These are phyloP conservation scores for Liriodendron chinense DNA, from an alignment of 164 flowering plant genomes.

Conservation along the genomic window DNA sequence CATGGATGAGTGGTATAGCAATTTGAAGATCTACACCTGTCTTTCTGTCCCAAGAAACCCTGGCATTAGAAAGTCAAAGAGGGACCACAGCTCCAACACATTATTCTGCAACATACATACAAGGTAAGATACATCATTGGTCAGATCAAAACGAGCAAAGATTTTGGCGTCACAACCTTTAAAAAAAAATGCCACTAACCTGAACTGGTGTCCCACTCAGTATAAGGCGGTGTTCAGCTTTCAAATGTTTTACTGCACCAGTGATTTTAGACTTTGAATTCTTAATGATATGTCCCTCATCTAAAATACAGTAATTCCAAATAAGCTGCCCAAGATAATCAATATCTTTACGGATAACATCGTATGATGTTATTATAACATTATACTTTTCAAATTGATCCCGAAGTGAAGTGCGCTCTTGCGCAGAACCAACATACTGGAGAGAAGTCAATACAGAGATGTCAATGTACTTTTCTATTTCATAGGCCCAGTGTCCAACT, in stretches of 20 bases:
- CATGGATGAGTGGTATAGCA: neutral
- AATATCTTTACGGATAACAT: constrained; percentile 92
- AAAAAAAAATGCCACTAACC: constrained; percentile 33
- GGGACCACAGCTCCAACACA: constrained; percentile 95
- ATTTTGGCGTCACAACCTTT: neutral
- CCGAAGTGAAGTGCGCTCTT: constrained; percentile 65
- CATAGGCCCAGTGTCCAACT: constrained; percentile 98
- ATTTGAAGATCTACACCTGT: constrained; percentile 41
- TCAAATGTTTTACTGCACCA: constrained; percentile 82
- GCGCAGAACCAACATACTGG: constrained; percentile 94
- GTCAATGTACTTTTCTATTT: constrained; percentile 93
- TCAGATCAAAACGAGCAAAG: constrained; percentile 8
- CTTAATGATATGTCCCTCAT: constrained; percentile 97
- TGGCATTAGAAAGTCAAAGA: constrained; percentile 98
- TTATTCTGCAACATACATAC: constrained; percentile 72
- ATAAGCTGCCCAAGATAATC: constrained; percentile 61
- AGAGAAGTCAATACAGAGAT: constrained; percentile 61
- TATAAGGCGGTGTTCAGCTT: constrained; percentile 85
- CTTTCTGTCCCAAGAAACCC: constrained; percentile 98
- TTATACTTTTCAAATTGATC: constrained; percentile 62
- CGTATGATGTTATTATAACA: constrained; percentile 90
- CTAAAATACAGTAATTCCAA: constrained; percentile 96
- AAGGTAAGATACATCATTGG: constrained; percentile 5
- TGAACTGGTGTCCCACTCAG: constrained; percentile 99
- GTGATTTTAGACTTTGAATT: constrained; percentile 93